Evolutionary conservation across 768 basidiomycete genomes (phyloP).

Genomic region (Rhodotorula sphaerocarpa): DNA sequence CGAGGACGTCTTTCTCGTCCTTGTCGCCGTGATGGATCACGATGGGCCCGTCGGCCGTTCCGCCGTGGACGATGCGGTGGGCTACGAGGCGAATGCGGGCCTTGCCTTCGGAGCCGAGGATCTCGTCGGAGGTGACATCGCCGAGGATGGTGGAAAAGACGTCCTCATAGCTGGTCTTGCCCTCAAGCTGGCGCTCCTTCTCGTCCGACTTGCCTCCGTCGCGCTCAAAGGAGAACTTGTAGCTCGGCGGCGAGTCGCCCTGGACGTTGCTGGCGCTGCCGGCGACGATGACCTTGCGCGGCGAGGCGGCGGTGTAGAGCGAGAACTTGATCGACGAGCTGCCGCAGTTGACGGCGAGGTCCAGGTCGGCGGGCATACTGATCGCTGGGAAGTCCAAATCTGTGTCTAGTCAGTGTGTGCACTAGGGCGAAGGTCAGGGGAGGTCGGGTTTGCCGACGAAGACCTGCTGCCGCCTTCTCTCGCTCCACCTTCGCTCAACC

Average conservation of each 20-base stretch:
- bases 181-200: conserved; percentile 30
- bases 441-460: too few species aligned
- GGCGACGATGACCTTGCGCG: conserved; percentile 13
- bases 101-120: conserved; percentile 45
- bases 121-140: conserved; percentile 40
- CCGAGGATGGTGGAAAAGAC: conserved; percentile 45
- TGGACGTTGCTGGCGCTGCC: conserved; percentile 26
- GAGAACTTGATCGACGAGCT: conserved; percentile 41
- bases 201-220: conserved; percentile 6
- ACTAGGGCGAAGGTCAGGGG: too few species aligned
- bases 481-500: too few species aligned
- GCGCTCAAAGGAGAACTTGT: conserved; percentile 2
- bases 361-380: conserved; percentile 39
- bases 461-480: too few species aligned
- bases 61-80: conserved; percentile 81
- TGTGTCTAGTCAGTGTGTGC: too few species aligned
- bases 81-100: conserved; percentile 52
- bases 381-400: too few species aligned
- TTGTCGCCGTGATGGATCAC: conserved; percentile 60
- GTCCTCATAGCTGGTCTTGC: conserved; percentile 39
- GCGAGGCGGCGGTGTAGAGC: conserved; percentile 22
- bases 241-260: conserved; percentile 11
- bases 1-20: conserved; percentile 63
- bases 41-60: conserved; percentile 64
- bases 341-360: conserved; percentile 39